Evolutionary conservation across 225 moss, liverwort and hornwort genomes (phyloP), one percentile per base, ranked within the genome.

Genomic region (Straminergon stramineum): DNA sequence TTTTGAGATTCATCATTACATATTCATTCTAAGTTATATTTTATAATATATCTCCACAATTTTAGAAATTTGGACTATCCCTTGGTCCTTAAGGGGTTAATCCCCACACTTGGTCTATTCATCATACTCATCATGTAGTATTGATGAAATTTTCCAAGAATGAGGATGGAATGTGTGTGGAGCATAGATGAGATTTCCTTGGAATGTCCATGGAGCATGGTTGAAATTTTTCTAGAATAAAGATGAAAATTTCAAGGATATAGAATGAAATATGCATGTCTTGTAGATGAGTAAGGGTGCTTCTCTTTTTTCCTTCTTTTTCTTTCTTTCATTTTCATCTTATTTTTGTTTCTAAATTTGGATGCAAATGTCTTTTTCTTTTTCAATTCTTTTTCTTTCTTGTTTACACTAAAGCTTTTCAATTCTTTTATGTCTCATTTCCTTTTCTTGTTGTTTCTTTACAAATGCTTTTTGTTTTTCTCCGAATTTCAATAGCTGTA

Each of bases 31-130:
- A 15, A 41, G 2, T 27, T 45, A 6, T 2, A 74, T 73, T 28
- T 45, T 13, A 45, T 74, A 10, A 17, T 6, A 6, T 17, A 17
- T 30, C 74, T 74, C 45, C 2, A 73, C 2, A 71, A 41, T 41
- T 24, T 71, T 71, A 9, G 15, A 71, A n/a, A 41, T 41, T 71
- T 15, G 3, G 5, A 73, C 9, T 43, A 45, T 43, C 3, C 12
- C 4, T 3, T 16, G 0, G 9, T 73, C 27, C 0, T 39, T 26
- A 15, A 41, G 3, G n/a, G 6, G 0, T n/a, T 39, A 24, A 23
- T 3, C 24, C 1, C 8, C 0, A 70, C 4, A 23, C 2, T 24
- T 14, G 8, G 15, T 70, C 5, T 24, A 39, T 2, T 68, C 5
- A 2, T 67, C 19, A 19, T 37, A 39, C 34, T 66, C 10, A 1